phyloP scores from a whole-genome alignment of 345 rosid species.

The Sonneratia caseolaris region DNA sequence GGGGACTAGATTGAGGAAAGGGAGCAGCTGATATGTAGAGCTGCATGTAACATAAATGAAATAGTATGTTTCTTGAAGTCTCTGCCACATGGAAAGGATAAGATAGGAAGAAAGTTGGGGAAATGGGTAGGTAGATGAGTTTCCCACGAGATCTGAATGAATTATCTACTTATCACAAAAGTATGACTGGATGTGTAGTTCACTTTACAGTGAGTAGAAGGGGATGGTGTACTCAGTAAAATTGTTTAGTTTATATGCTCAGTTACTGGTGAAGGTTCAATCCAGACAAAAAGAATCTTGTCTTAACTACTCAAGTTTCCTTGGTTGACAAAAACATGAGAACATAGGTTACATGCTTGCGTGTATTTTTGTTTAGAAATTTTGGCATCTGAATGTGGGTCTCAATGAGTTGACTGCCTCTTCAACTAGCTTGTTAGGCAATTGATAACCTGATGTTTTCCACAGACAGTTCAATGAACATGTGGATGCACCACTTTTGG shows the following conservation, averaged over 20 bases:
- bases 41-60: background rate
- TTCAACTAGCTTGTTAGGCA: no score
- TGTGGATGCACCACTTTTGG: no score
- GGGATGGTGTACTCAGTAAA: background rate
- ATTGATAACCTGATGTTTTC: no score
- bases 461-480: no score
- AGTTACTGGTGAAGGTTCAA: background rate
- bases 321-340: background rate
- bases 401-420: no score
- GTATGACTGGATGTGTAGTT: background rate
- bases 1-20: background rate
- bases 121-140: background rate
- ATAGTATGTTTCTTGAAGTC: background rate
- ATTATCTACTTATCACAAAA: background rate
- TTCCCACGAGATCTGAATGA: background rate
- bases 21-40: background rate
- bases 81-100: background rate
- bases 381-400: background rate
- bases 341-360: background rate
- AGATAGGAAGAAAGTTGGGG: background rate
- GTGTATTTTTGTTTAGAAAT: background rate
- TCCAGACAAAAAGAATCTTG: no score
- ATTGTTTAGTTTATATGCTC: background rate
- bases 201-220: background rate
- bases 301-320: background rate